A percentile compares a stretch with the other conserved stretches of the same genome.
Conservation (phyloP, 257 asterid species). For the Solanum rostratum region DNA sequence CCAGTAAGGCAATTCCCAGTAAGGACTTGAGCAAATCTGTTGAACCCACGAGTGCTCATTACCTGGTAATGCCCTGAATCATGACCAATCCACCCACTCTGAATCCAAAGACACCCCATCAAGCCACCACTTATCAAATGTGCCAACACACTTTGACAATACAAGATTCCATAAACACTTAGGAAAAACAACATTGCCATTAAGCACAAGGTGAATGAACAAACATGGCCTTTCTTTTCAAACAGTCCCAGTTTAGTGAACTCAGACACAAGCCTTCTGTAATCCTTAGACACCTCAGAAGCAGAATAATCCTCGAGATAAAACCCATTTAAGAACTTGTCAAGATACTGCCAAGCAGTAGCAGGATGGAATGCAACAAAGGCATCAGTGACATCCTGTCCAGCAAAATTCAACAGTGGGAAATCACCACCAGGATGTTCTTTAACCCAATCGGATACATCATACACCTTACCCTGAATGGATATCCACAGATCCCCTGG, state of each 20-base stretch:
- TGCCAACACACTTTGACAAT: slow-evolving; percentile 23
- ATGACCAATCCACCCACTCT: slow-evolving; percentile 94
- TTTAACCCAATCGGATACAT: slow-evolving; percentile 68
- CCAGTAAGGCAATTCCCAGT: slow-evolving; percentile 75
- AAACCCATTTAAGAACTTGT: slow-evolving; percentile 43
- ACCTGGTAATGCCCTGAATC: slow-evolving; percentile 79
- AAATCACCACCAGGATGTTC: slow-evolving; percentile 78
- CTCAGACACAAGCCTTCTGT: slow-evolving; percentile 54
- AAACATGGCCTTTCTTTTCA: slow-evolving; percentile 53
- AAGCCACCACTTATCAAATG: slow-evolving; percentile 53
- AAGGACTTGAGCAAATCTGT: slow-evolving; percentile 43
- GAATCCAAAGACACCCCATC: slow-evolving; percentile 85
- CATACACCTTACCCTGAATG: slow-evolving; percentile 77
- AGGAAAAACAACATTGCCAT: slow-evolving; percentile 27
- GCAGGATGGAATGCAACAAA: slow-evolving; percentile 78
- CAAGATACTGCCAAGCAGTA: slow-evolving; percentile 57
- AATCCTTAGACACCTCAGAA: slow-evolving; percentile 66
- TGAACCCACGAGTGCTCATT: slow-evolving; percentile 29
- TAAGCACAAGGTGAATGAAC: slow-evolving; percentile 15
- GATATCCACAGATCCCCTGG: slow-evolving; percentile 90
- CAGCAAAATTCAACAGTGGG: slow-evolving; percentile 69
- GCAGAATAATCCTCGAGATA: slow-evolving; percentile 43
- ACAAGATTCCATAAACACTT: slow-evolving; percentile 58
- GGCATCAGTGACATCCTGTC: slow-evolving; percentile 85
- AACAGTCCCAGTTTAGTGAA: slow-evolving; percentile 58